Evolutionary conservation across 768 basidiomycete species (phyloP), one percentile per base, ranked within the genome.

Genomic region (Coprinopsis marcescibilis): DNA sequence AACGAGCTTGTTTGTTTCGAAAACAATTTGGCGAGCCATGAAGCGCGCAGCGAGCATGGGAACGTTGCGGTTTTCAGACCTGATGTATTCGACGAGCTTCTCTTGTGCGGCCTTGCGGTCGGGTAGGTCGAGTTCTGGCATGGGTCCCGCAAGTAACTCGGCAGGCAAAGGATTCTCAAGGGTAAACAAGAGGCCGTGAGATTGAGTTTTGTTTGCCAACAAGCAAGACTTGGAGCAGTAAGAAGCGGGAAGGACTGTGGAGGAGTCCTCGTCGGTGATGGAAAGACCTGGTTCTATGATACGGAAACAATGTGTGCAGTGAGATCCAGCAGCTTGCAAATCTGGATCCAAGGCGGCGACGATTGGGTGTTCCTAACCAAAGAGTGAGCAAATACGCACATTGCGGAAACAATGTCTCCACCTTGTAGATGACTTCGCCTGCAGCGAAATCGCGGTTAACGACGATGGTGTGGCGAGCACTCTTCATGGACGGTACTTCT

Each of bases 351-450:
- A 77, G 23, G 70, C 80, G 10, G 84, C 67, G 30, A 86, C 79
- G 15, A 89, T 70, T 5, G 89, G 84, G 51, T 73, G 67, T 69
- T 92, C 89, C 89, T 92, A 54, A n/a, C 20, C 26, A 26, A 45
- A 23, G 13, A 44, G 2, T 46, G 36, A 43, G 29, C 14, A n/a
- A 35, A 51, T 25, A 45, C 40, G 37, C 11, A 13, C 27, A 25
- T n/a, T 11, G 39, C 27, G 39, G 25, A 36, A 45, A 12, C 49
- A 40, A 35, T 36, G 33, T 26, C 36, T 30, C 51, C 48, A 81
- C 89, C 73, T 76, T 83, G 67, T 89, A 92, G 42, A 92, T 87
- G 37, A 78, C 67, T 49, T 90, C 85, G 38, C 87, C 89, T 2
- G 73, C 72, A 40, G 72, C 63, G 48, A 90, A 73, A 55, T 89